Percentiles rank a stretch among this genome's conserved stretches.
Evolutionary conservation across 2,329 filamentous ascomycete genomes (phyloP).

Genomic region (Corynespora cassiicola): DNA sequence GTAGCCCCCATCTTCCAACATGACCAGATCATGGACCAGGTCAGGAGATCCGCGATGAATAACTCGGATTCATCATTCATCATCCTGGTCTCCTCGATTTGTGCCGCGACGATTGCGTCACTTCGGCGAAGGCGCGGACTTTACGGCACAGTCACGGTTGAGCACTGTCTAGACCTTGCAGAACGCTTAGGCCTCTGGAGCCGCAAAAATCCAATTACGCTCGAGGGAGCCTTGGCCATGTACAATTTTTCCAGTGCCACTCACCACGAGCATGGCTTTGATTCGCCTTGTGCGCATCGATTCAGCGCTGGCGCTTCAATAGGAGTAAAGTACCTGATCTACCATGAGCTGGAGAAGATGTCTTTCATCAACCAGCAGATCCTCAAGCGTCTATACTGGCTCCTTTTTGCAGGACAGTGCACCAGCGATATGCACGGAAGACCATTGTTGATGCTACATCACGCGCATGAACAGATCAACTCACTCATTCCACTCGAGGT

Average conservation of each 20-base stretch:
- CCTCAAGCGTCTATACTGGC: conserved; percentile 25
- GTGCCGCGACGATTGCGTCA: conserved; percentile 25
- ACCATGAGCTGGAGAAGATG: conserved; percentile 15
- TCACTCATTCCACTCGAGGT: conserved; percentile 19
- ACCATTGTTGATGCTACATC: conserved; percentile 16
- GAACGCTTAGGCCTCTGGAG: conserved; percentile 19
- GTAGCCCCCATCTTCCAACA: conserved; percentile 22
- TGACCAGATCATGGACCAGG: conserved; percentile 11
- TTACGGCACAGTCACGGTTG: conserved; percentile 19
- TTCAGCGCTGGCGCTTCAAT: conserved; percentile 15
- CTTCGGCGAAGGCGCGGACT: conserved; percentile 19
- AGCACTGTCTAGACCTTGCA: conserved; percentile 19
- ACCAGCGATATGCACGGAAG: conserved; percentile 26
- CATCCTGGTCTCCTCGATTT: conserved; percentile 19
- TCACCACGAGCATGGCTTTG: conserved; percentile 19
- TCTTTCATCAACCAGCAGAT: conserved; percentile 18
- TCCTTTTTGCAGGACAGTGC: conserved; percentile 24
- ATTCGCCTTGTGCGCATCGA: conserved; percentile 18
- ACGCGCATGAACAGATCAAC: conserved; percentile 19
- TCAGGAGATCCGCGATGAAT: too few relatives aligned
- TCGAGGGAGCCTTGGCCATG: conserved; percentile 18
- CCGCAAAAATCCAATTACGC: conserved; percentile 11
- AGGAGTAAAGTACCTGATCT: conserved; percentile 20
- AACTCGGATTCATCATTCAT: conserved; percentile 10
- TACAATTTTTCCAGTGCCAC: conserved; percentile 25